Conservation (phyloP, 345 rosid genomes). For the Reutealis trisperma region DNA sequence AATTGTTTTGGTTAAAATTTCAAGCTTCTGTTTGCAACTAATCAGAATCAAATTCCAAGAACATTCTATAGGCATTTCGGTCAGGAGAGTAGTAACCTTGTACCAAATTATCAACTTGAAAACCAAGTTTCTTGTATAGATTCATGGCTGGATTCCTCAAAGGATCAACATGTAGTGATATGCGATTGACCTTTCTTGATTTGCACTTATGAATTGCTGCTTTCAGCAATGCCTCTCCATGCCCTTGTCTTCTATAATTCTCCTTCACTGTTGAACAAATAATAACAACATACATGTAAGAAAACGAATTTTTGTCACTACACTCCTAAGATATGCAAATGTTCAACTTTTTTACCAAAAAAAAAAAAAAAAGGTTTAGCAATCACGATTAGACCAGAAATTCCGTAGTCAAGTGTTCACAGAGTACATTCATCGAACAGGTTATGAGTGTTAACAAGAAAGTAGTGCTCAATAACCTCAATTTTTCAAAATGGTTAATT, state of each 20-base stretch:
- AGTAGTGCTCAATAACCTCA: background rate
- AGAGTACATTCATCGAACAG: conserved; percentile 53
- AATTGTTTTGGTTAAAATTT: background rate
- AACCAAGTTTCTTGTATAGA: conserved; percentile 73
- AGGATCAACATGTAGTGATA: conserved; percentile 81
- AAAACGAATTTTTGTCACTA: background rate
- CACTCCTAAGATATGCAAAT: background rate
- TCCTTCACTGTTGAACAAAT: conserved; percentile 57
- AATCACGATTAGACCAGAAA: background rate
- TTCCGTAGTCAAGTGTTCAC: background rate
- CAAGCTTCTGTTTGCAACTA: conserved; percentile 4
- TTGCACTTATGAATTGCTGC: conserved; percentile 11
- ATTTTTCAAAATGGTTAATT: background rate
- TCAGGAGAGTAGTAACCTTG: conserved; percentile 68
- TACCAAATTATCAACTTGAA: conserved; percentile 58
- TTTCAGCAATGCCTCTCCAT: background rate
- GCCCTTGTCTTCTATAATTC: conserved; percentile 45
- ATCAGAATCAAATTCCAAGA: conserved; percentile 49
- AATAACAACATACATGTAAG: background rate
- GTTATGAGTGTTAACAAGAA: conserved; percentile 8
- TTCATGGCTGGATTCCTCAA: conserved; percentile 60
- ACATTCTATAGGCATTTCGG: conserved; percentile 80
- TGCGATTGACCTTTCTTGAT: conserved; percentile 58
- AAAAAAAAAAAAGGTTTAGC: background rate
- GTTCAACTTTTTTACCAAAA: too few relatives aligned